A percentile compares a stretch with the other conserved stretches of the same genome.
Conservation (phyloP, 1,284 basidiomycete genomes). For the Puccinia horiana region DNA sequence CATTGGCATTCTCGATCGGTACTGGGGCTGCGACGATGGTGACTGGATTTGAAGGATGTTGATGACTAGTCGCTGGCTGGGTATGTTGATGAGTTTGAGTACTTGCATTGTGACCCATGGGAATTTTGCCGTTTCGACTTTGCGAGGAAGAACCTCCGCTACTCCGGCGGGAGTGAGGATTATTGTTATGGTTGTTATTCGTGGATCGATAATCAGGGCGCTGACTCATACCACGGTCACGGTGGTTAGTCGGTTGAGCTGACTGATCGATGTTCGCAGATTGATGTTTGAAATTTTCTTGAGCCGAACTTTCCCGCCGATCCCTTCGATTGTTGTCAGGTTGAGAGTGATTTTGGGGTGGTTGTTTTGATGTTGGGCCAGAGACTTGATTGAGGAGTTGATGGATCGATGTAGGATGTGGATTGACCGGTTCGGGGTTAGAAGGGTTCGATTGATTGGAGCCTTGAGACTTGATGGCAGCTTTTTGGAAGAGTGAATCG, state of each 20-base stretch:
- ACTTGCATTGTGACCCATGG: background rate
- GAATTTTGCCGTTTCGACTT: background rate
- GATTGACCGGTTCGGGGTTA: background rate
- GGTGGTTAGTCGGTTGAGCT: background rate
- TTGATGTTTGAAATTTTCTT: conserved; percentile 34
- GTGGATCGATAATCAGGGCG: background rate
- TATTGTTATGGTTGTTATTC: background rate
- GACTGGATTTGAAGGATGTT: background rate
- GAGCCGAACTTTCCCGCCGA: background rate
- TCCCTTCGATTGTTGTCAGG: background rate
- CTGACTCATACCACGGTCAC: background rate
- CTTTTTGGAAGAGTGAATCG: conserved; percentile 39
- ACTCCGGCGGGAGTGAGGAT: conserved; percentile 16
- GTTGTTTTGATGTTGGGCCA: background rate
- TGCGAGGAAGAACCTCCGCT: conserved; percentile 34
- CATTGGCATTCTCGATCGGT: conserved; percentile 28
- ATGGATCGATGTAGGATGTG: conserved; percentile 22
- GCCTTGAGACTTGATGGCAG: conserved; percentile 19
- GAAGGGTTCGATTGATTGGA: background rate
- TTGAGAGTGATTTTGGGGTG: background rate
- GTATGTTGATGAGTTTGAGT: conserved; percentile 10
- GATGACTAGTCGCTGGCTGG: background rate
- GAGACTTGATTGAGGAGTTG: conserved; percentile 18
- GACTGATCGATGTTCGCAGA: background rate
- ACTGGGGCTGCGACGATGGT: background rate